These are phyloP conservation scores for Xylariaceae sp. DNA, from an alignment of 2,329 filamentous ascomycete genomes.

Conservation along the genomic window DNA sequence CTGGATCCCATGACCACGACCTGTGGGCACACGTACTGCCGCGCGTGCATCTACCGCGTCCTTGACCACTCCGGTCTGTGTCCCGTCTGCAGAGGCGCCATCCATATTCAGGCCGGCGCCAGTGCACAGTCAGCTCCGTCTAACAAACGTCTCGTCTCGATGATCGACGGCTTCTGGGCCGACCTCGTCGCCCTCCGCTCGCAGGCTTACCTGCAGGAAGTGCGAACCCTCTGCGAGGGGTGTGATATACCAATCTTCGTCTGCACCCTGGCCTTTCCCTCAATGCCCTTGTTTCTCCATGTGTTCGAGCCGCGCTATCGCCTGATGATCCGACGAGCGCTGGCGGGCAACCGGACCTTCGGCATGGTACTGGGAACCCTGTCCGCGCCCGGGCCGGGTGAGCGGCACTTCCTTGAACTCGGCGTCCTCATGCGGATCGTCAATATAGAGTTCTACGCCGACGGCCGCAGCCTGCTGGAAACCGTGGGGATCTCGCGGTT, in stretches of 20 bases:
- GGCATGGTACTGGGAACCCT: slow-evolving; percentile 76
- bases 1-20: slow-evolving; percentile 76
- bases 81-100: slow-evolving; percentile 67
- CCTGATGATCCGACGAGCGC: slow-evolving; percentile 75
- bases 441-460: slow-evolving; percentile 65
- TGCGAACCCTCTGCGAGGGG: slow-evolving; percentile 49
- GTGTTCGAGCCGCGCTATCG: slow-evolving; percentile 92
- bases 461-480: slow-evolving; percentile 78
- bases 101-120: slow-evolving; percentile 47
- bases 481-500: slow-evolving; percentile 73
- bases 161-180: slow-evolving; percentile 66
- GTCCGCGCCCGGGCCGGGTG: slow-evolving; percentile 30
- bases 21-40: slow-evolving; percentile 88
- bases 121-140: slow-evolving; percentile 39
- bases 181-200: slow-evolving; percentile 56
- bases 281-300: slow-evolving; percentile 79
- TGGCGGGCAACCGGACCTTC: slow-evolving; percentile 70
- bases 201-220: slow-evolving; percentile 51
- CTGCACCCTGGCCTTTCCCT: slow-evolving; percentile 74
- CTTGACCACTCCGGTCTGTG: slow-evolving; percentile 74
- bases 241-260: slow-evolving; percentile 69
- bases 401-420: slow-evolving; percentile 57
- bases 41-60: slow-evolving; percentile 68
- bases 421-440: slow-evolving; percentile 75
- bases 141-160: slow-evolving; percentile 57